These are phyloP conservation scores for Mycena sp. DNA, from an alignment of 1,284 basidiomycete species.

Conservation along the genomic window DNA sequence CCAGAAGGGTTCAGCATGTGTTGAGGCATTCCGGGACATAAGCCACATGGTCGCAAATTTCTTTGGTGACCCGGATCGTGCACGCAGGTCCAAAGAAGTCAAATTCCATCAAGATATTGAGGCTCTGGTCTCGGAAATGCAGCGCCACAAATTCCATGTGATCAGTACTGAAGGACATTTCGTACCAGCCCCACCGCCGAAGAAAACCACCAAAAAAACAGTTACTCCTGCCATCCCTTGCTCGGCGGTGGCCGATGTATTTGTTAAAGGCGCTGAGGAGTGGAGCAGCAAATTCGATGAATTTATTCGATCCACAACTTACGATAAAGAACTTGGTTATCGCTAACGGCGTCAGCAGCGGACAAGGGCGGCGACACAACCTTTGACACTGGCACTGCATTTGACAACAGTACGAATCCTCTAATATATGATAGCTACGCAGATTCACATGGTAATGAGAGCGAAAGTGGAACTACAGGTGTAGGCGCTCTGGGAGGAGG, in stretches of 20 bases:
- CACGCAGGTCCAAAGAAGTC: slow-evolving; percentile 34
- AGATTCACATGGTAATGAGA: background rate
- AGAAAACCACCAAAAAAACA: slow-evolving; percentile 3
- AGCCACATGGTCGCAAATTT: slow-evolving; percentile 31
- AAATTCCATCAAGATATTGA: slow-evolving; percentile 33
- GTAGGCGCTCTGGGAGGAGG: slow-evolving; percentile 4
- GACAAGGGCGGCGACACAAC: background rate
- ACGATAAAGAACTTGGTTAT: background rate
- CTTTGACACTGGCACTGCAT: background rate
- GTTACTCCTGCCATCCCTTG: slow-evolving; percentile 15
- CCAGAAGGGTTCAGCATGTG: slow-evolving; percentile 40
- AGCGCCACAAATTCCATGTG: slow-evolving; percentile 12
- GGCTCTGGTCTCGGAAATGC: slow-evolving; percentile 32
- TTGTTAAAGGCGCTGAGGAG: slow-evolving; percentile 9
- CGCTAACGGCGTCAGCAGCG: background rate
- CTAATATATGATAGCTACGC: background rate
- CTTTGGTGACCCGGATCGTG: slow-evolving; percentile 34
- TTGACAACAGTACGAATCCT: slow-evolving; percentile 5
- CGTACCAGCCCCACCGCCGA: slow-evolving; percentile 12
- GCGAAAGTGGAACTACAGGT: background rate
- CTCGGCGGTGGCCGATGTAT: slow-evolving; percentile 28
- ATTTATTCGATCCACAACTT: background rate
- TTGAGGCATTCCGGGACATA: no score
- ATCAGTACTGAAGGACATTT: background rate
- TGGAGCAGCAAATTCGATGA: slow-evolving; percentile 2